Evolutionary conservation across 2,329 filamentous ascomycete genomes (phyloP).

Genomic region (Alternaria consortialis): DNA sequence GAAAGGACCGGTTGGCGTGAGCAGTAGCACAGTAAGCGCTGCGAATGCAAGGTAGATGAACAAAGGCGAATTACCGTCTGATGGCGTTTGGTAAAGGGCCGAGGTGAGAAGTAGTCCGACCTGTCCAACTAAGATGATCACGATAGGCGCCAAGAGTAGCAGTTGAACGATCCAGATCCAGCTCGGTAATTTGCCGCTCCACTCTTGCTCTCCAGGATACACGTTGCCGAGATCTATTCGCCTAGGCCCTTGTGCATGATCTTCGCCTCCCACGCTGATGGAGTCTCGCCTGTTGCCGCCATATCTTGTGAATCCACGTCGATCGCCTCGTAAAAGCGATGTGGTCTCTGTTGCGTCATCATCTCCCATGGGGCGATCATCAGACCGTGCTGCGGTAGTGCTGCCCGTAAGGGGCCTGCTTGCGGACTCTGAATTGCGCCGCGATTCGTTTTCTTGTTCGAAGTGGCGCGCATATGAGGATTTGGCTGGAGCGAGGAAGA

Average conservation of each 20-base stretch:
- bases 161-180: slow-evolving; percentile 93
- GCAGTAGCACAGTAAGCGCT: slow-evolving; percentile 72
- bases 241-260: slow-evolving; percentile 51
- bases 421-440: slow-evolving; percentile 40
- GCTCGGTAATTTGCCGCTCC: slow-evolving; percentile 79
- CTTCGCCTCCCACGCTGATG: slow-evolving; percentile 44
- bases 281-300: slow-evolving; percentile 52
- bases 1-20: slow-evolving; percentile 82
- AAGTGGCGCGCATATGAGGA: slow-evolving; percentile 70
- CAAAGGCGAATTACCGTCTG: slow-evolving; percentile 79
- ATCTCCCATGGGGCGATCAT: slow-evolving; percentile 43
- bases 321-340: slow-evolving; percentile 62
- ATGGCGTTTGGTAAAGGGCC: slow-evolving; percentile 79
- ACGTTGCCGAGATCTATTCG: slow-evolving; percentile 37
- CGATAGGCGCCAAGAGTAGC: slow-evolving; percentile 78
- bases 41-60: slow-evolving; percentile 76
- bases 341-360: slow-evolving; percentile 64
- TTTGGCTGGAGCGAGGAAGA: slow-evolving; percentile 77
- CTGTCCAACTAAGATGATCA: slow-evolving; percentile 79
- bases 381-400: slow-evolving; percentile 41
- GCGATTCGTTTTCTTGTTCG: slow-evolving; percentile 32
- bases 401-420: slow-evolving; percentile 48
- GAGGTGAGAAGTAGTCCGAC: slow-evolving; percentile 76
- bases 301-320: slow-evolving; percentile 66
- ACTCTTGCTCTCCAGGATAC: slow-evolving; percentile 80